Conservation (phyloP, 2,329 filamentous ascomycete species). For the Mycosphaerella sp. region DNA sequence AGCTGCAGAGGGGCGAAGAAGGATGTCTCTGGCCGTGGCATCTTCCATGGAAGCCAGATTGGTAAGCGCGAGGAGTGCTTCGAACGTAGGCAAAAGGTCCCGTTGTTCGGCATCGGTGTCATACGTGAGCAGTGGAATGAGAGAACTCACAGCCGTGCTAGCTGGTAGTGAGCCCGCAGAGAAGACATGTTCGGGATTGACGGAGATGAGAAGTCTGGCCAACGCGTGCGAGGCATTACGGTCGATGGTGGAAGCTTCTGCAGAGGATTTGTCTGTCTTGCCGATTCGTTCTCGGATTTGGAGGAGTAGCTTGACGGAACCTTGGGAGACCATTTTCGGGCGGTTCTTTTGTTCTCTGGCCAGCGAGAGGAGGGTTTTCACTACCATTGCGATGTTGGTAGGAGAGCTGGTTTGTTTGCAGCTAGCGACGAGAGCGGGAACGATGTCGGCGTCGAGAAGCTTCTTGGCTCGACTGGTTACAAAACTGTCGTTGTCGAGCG, state of each 20-base stretch:
- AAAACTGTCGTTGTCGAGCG: conserved; percentile 67
- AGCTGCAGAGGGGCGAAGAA: conserved; percentile 57
- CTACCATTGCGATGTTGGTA: conserved; percentile 63
- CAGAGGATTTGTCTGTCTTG: conserved; percentile 38
- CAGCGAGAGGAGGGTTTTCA: conserved; percentile 70
- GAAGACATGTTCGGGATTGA: conserved; percentile 63
- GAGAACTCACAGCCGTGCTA: conserved; percentile 72
- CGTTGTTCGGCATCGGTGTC: conserved; percentile 54
- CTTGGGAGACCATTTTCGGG: conserved; percentile 81
- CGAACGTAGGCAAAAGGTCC: conserved; percentile 83
- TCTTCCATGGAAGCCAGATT: conserved; percentile 78
- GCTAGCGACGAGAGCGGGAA: conserved; percentile 64
- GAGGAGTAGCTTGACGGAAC: conserved; percentile 79
- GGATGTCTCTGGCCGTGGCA: conserved; percentile 54
- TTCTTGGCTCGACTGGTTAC: conserved; percentile 69
- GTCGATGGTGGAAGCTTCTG: conserved; percentile 29
- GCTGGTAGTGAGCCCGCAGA: conserved; percentile 61
- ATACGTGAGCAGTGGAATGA: conserved; percentile 65
- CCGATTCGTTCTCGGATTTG: conserved; percentile 60
- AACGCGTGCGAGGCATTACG: conserved; percentile 32
- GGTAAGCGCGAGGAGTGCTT: conserved; percentile 83
- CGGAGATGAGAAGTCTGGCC: conserved; percentile 61
- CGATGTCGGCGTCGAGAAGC: conserved; percentile 70
- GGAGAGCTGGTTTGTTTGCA: conserved; percentile 44
- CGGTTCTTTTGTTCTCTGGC: conserved; percentile 67